Evolutionary conservation across 371 early-diverging fungal genomes (phyloP).

Genomic region (Coemansia sp.): DNA sequence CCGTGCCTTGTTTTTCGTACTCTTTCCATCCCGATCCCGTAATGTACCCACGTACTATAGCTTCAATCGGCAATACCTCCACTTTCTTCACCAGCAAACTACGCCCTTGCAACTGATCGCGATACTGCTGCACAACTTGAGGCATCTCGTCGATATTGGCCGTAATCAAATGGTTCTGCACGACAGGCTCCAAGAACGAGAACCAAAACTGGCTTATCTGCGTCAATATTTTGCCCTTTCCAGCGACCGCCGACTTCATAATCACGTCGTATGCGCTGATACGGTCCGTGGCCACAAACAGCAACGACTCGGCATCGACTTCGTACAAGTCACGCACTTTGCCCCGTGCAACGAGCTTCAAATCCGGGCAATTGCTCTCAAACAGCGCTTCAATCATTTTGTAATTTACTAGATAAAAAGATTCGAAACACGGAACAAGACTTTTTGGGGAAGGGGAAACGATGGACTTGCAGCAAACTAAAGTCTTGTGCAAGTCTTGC

Average conservation of each 20-base stretch:
- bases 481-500: neutral
- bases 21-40: conserved; percentile 95
- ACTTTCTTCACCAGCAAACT: conserved; percentile 89
- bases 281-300: conserved; percentile 97
- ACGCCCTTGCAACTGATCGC: conserved; percentile 81
- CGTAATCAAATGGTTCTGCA: conserved; percentile 93
- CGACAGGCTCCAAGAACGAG: conserved; percentile 72
- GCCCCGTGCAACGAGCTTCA: conserved; percentile 90
- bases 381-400: conserved; percentile 52
- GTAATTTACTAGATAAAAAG: neutral
- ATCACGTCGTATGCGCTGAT: conserved; percentile 97
- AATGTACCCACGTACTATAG: conserved; percentile 96
- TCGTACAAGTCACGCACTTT: conserved; percentile 97
- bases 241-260: conserved; percentile 94
- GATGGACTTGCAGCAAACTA: neutral
- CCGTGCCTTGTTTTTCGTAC: conserved; percentile 87
- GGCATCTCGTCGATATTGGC: conserved; percentile 93
- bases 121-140: conserved; percentile 76
- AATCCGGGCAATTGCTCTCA: conserved; percentile 79
- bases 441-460: neutral
- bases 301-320: conserved; percentile 77
- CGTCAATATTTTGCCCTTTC: conserved; percentile 95
- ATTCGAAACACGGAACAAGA: neutral
- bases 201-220: conserved; percentile 95
- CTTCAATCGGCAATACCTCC: conserved; percentile 94